Base-by-base conservation (phyloP, 1,139 yeast genomes). In the Saccharomyces pastorianus region DNA sequence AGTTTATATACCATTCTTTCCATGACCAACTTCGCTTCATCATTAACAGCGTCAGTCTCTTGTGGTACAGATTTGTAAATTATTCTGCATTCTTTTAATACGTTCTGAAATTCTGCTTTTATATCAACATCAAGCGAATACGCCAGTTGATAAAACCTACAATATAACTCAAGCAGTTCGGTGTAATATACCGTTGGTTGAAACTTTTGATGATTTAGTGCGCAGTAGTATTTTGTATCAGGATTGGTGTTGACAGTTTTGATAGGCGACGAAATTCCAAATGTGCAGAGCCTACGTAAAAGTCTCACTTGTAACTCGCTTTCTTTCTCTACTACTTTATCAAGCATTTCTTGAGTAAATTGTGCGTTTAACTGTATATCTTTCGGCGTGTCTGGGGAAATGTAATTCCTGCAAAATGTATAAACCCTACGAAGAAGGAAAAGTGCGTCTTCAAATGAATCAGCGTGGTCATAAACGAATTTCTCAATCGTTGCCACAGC, bases 361-460 rank as follows among this genome's bases (percentile, higher is more conserved):
- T 58, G 61, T 42, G 69, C 67, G 0, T 51, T 50, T 11, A 49
- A 49, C 8, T 51, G 46, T 9, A 59, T 34, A 28, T 59, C 58
- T 34, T 46, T 46, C 9, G 66, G 64, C 6, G 59, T 83, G 32
- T 72, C 66, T 0, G 83, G 80, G 17, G 83, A 76, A 3, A 67
- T 64, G 66, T 87, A 90, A 62, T 84, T 88, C 60, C 95, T 79
- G 8, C 84, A 80, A 67, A 89, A 85, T 14, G 80, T 71, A 65
- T 79, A 88, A 42, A 83, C 69, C 60, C 96, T 76, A 64, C 88
- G 83, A 54, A 82, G 64, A 23, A 86, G 64, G 52, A 87, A 79
- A 14, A 78, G 69, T 5, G 69, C 66, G 25, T 71, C 68, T 20
- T 71, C 63, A 29, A 74, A 56, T 14, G 64, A 55, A 1, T 69